Evolutionary conservation across 805 yeast genomes (phyloP).

Genomic region (Wickerhamomyces xylosicus): DNA sequence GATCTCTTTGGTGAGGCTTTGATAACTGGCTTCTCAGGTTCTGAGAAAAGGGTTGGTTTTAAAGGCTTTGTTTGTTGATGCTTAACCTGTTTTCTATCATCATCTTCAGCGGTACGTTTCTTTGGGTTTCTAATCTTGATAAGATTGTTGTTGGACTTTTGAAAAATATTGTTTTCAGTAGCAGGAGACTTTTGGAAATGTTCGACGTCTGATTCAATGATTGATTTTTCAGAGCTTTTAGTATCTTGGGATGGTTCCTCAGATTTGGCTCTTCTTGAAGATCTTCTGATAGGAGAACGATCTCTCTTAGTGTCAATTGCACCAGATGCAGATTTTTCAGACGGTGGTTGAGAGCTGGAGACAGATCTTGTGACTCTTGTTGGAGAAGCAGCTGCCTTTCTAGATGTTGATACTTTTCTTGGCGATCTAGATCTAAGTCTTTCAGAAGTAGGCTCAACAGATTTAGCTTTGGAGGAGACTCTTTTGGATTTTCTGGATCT

Average conservation of each 20-base stretch:
- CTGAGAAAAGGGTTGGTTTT: not conserved
- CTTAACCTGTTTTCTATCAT: conserved; percentile 1
- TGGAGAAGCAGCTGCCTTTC: not conserved
- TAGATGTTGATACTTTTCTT: conserved; percentile 13
- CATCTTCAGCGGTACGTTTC: conserved; percentile 14
- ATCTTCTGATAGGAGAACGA: not conserved
- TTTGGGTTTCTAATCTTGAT: conserved; percentile 14
- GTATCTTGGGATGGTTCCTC: conserved; percentile 7
- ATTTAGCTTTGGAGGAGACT: not conserved
- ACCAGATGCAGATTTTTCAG: not conserved
- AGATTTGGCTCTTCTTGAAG: not conserved
- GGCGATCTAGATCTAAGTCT: conserved; percentile 6
- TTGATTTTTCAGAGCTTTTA: conserved; percentile 1
- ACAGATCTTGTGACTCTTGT: not conserved
- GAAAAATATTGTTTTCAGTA: conserved; percentile 12
- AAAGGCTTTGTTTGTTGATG: conserved; percentile 7
- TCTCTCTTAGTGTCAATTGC: not conserved
- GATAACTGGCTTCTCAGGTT: not conserved
- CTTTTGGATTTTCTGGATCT: conserved; percentile 1
- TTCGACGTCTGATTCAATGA: not conserved
- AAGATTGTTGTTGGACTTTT: conserved; percentile 1
- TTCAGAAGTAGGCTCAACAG: conserved; percentile 1
- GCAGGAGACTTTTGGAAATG: conserved; percentile 24
- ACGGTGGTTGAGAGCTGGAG: not conserved
- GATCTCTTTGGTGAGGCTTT: conserved; percentile 16